These are phyloP conservation scores for Fallopia convolvulus DNA, from an alignment of 148 eudicot species.

Conservation along the genomic window DNA sequence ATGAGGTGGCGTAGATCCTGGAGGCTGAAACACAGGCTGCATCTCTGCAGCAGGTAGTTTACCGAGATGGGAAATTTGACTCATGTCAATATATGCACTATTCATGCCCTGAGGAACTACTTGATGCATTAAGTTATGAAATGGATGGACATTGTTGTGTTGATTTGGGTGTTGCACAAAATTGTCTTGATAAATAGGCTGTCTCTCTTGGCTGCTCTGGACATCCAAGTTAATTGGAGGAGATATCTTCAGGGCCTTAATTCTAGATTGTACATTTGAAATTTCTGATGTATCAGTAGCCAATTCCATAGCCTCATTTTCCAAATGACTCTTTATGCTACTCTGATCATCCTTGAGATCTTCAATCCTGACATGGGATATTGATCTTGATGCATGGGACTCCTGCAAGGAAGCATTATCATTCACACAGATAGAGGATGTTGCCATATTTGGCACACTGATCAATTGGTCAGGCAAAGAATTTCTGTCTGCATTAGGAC, in stretches of 20 bases:
- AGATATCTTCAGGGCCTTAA: slow-evolving; percentile 31
- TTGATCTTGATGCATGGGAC: slow-evolving; percentile 20
- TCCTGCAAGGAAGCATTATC: slow-evolving; percentile 16
- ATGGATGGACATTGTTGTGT: slow-evolving; percentile 22
- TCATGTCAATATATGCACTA: slow-evolving; percentile 26
- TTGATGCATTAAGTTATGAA: slow-evolving; percentile 37
- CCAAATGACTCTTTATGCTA: slow-evolving; percentile 15
- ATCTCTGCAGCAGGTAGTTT: slow-evolving; percentile 39
- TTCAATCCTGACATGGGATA: slow-evolving; percentile 23
- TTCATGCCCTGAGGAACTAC: slow-evolving; percentile 33
- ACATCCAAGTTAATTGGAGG: slow-evolving; percentile 24
- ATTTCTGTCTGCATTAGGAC: slow-evolving; percentile 27
- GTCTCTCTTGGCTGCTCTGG: slow-evolving; percentile 28
- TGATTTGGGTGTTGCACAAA: slow-evolving; percentile 26
- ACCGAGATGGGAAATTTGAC: slow-evolving; percentile 36
- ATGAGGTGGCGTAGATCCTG: slow-evolving; percentile 57
- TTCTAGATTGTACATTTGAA: slow-evolving; percentile 24
- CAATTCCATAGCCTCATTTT: slow-evolving; percentile 10
- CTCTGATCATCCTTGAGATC: slow-evolving; percentile 24
- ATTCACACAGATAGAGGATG: slow-evolving; percentile 16
- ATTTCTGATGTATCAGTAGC: slow-evolving; percentile 21
- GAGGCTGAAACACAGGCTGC: slow-evolving; percentile 53
- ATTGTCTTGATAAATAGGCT: slow-evolving; percentile 21
- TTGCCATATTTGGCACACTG: slow-evolving; percentile 11
- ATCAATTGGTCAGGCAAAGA: slow-evolving; percentile 31